These are phyloP conservation scores for Chaetomidium leptoderma DNA, from an alignment of 495 filamentous ascomycete genomes.

Conservation along the genomic window DNA sequence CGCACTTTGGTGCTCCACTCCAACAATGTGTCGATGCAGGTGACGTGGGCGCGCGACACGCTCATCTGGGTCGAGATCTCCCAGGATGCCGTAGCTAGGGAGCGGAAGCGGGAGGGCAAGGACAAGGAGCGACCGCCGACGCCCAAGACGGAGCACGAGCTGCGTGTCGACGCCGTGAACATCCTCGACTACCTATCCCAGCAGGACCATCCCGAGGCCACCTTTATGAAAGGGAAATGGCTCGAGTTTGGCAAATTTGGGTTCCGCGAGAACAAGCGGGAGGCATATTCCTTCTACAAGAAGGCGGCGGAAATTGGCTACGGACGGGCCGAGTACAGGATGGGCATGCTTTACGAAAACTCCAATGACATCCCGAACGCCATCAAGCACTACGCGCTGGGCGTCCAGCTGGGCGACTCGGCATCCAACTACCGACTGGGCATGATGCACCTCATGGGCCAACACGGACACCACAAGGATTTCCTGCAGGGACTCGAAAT, in stretches of 20 bases:
- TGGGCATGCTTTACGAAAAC: slow-evolving; percentile 96
- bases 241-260: slow-evolving; percentile 97
- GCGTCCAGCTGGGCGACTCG: slow-evolving; percentile 73
- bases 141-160: slow-evolving; percentile 79
- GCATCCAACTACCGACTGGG: slow-evolving; percentile 92
- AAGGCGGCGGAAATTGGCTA: slow-evolving; percentile 86
- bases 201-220: slow-evolving; percentile 88
- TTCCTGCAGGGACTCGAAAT: slow-evolving; percentile 72
- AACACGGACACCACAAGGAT: slow-evolving; percentile 83
- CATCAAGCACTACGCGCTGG: slow-evolving; percentile 78
- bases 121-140: slow-evolving; percentile 66
- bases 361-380: slow-evolving; percentile 89
- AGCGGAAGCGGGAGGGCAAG: slow-evolving; percentile 54
- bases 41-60: slow-evolving; percentile 92
- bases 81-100: slow-evolving; percentile 60
- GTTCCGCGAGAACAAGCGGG: slow-evolving; percentile 81
- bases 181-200: slow-evolving; percentile 85
- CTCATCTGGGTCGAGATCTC: slow-evolving; percentile 84
- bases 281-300: slow-evolving; percentile 81
- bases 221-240: slow-evolving; percentile 96
- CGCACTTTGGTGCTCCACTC: slow-evolving; percentile 82
- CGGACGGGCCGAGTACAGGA: slow-evolving; percentile 90
- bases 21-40: slow-evolving; percentile 92
- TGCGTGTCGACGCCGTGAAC: slow-evolving; percentile 83
- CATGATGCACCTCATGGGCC: slow-evolving; percentile 95